These are phyloP conservation scores for Hansenula sp. DNA, from an alignment of 1,139 yeast species.

Conservation along the genomic window DNA sequence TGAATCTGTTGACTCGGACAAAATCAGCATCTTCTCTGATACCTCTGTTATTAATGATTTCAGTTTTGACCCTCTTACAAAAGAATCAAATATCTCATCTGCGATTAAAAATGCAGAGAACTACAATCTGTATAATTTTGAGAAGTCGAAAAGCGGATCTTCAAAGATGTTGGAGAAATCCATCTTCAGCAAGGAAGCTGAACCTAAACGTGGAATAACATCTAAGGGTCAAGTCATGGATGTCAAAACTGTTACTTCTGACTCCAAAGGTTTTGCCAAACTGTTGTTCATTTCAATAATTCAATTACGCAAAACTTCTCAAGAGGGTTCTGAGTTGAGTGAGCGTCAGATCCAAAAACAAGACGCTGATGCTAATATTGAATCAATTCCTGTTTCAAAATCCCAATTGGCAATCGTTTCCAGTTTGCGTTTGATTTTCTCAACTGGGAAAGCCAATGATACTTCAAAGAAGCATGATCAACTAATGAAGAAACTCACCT, in stretches of 20 bases:
- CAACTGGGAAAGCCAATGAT: neutral
- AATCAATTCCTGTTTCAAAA: neutral
- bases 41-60: neutral
- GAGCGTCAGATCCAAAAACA: neutral
- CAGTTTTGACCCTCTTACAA: neutral
- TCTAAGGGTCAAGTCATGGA: neutral
- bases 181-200: neutral
- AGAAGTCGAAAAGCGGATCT: neutral
- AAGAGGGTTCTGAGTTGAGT: neutral
- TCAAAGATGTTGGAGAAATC: neutral
- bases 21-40: too few relatives aligned
- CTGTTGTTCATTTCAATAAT: neutral
- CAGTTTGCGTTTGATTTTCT: neutral
- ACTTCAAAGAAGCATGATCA: too few relatives aligned
- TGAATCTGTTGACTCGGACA: neutral
- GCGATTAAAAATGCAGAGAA: neutral
- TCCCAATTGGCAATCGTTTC: neutral
- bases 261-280: neutral
- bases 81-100: neutral
- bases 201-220: too few relatives aligned
- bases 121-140: neutral
- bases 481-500: too few relatives aligned
- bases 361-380: neutral
- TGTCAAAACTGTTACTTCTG: neutral
- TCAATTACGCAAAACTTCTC: neutral